Base-by-base conservation (phyloP, 2,329 filamentous ascomycete genomes). In the Exophiala dermatitidis region DNA sequence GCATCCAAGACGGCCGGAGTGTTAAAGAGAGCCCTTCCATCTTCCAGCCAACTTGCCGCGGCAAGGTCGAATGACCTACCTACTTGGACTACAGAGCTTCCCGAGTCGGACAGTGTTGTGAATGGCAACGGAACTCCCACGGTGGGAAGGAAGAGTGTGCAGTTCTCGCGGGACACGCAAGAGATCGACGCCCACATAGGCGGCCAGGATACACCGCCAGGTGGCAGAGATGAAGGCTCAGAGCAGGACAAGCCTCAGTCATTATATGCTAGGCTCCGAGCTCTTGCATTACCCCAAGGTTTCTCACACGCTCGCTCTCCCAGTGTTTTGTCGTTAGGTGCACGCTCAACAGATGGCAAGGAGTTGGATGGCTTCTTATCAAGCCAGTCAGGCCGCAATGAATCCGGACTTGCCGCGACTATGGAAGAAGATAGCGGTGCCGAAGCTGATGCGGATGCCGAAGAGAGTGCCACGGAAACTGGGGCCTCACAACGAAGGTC, bases 381-480 rank as follows among this genome's bases (percentile, higher is more conserved):
- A 26, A 75, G 74, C 0, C 75, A 76, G 3, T 68, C 68, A 10
- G 74, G 73, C 63, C 69, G 72, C 56, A 72, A 71, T 30, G 71
- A 72, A 31, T 71, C 75, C 44, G 73, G 74, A 52, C 73, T 81
- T 58, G 78, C 78, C 6, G 73, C 77, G 19, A 80, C 77, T 1
- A 67, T 82, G 51, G 69, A 72, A 40, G 78, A 80, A 59, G 77
- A 78, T 53, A 82, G 81, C 19, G 87, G 83, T 66, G 88, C 90
- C 67, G 57, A 59, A 48, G 57, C 54, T 29, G 57, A 59, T 45
- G 82, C 77, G 9, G 88, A 93, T 67, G 88, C 85, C 1, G 90
- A 95, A 66, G 88, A 93, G 66, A 95, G 89, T 42, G 87, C 84
- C 0, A 88, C 90, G 48, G 90, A 95, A 65, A 78, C 77, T n/a